Conservation (phyloP, 2,329 filamentous ascomycete genomes). For the Exophiala aquamarina region DNA sequence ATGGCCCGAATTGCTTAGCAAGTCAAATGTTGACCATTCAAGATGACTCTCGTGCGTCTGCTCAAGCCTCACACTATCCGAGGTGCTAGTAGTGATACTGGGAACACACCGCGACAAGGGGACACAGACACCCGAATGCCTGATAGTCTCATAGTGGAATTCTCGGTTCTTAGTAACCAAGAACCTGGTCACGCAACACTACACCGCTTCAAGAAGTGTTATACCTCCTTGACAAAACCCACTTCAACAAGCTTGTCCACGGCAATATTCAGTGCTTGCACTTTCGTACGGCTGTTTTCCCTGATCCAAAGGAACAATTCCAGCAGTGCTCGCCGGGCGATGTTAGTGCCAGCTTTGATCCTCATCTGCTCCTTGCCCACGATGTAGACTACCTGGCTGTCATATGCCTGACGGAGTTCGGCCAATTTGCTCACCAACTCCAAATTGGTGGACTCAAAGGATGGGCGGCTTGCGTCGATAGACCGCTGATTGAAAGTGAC, state of each 20-base stretch:
- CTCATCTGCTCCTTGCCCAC: conserved; percentile 42
- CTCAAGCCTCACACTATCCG: too few relatives aligned
- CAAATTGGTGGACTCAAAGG: conserved; percentile 33
- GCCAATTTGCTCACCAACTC: conserved; percentile 31
- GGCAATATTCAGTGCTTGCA: conserved; percentile 38
- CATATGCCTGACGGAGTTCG: conserved; percentile 44
- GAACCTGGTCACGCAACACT: neutral
- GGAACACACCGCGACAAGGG: too few relatives aligned
- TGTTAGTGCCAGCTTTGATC: conserved; percentile 32
- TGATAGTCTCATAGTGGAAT: too few relatives aligned
- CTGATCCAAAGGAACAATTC: conserved; percentile 39
- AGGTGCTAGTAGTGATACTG: too few relatives aligned
- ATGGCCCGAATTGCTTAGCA: too few relatives aligned
- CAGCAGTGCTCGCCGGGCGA: conserved; percentile 31
- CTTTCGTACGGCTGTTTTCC: conserved; percentile 40
- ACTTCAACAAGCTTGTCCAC: conserved; percentile 41
- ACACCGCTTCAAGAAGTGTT: neutral
- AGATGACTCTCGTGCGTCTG: too few relatives aligned
- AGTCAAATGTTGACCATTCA: too few relatives aligned
- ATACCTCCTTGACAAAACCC: conserved; percentile 43
- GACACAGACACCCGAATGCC: too few relatives aligned
- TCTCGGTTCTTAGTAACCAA: too few relatives aligned
- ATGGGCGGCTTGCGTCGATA: neutral
- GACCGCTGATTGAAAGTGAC: neutral
- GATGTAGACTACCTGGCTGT: conserved; percentile 52